Base-by-base conservation (phyloP, 1,284 basidiomycete species). In the Heterobasidion occidentale region DNA sequence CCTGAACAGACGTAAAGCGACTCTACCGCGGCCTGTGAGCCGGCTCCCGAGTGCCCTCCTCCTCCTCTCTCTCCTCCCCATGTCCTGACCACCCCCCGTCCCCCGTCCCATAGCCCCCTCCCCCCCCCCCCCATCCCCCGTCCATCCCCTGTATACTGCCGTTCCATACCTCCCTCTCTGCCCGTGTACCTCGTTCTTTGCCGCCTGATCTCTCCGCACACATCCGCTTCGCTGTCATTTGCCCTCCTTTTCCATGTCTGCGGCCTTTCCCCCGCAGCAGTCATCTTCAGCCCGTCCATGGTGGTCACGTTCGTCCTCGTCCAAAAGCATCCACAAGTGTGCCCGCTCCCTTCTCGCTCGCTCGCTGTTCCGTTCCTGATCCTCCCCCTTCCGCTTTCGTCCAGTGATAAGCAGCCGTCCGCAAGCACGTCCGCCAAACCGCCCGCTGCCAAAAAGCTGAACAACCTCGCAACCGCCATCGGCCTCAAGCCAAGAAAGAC, bases 401-500 rank as follows among this genome's bases (percentile, higher is more conserved):
- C 35, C 52, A 63, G 51, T 17, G 57, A 57, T 27, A 59, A 55
- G 34, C 53, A 46, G 44, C 44, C 53, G 7, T 27, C 46, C 33
- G 15, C 49, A 20, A 58, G 55, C 45, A 9, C 27, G 12, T 53
- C n/a, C 33, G 12, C 20, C 46, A 61, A 56, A 46, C 56, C 36
- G 38, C 69, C 20, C 51, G 35, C 27, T 36, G 51, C 56, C 15
- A 73, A 76, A 62, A 80, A 74, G 58, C 73, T 83, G 63, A 81
- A 77, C 59, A 75, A 79, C 2, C 67, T 88, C 46, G 78, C 79
- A 14, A 74, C 77, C 50, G 82, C 79, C 46, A 79, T 87, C 53
- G 82, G 84, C 54, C 73, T 85, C 64, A 86, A 80, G 67, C 71
- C 79, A 15, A 86, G 80, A 71, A 86, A 83, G 63, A 73, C 79